Base-by-base conservation (phyloP, 2,329 filamentous ascomycete species). In the Raffaelea ambrosiae region DNA sequence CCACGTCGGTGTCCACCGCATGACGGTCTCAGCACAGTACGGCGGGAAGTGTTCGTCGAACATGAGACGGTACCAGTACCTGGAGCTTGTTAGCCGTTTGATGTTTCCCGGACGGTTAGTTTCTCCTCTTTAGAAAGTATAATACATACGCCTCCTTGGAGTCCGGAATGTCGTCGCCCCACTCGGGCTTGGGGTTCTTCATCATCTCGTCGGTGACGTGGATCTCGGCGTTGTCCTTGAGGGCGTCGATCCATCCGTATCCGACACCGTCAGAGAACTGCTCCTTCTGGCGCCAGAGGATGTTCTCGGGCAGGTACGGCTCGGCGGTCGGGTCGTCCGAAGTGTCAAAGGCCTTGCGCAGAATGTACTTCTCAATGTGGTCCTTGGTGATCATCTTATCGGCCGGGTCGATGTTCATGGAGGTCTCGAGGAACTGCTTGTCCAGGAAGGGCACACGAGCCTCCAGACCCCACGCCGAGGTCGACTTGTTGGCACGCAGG, bases 261-360 rank as follows among this genome's bases (percentile, higher is more conserved):
- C 93, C 93, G 49, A 98, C 93, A 64, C 93, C 94, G 61, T 98
- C 94, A 50, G 86, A 94, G 75, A 98, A 98, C 72, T 98, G 93
- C 74, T 98, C 93, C 81, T 98, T 98, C 71, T 98, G 94, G 64
- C 94, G 80, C 86, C 88, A 98, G 48, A 98, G 82, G 58, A 98
- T 98, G 65, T 90, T 82, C 18, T 95, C 84, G 8, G 94, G 93
- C n/a, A 98, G 81, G 72, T 97, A 98, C 10, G 93, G 83, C 65
- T 86, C 70, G 43, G 76, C 79, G 43, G 76, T 82, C 16, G 90
- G 88, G 68, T 95, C 86, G 62, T 91, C 88, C 43, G 78, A 80
- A 26, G 89, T 95, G 69, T 98, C 93, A 63, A 98, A 98, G 3
- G 93, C 94, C 71, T 96, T 96, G 63, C 93, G 87, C 56, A 98